Evolutionary conservation across 2,329 filamentous ascomycete species (phyloP), one percentile per base, ranked within the genome.

Genomic region (Xylariales sp.): DNA sequence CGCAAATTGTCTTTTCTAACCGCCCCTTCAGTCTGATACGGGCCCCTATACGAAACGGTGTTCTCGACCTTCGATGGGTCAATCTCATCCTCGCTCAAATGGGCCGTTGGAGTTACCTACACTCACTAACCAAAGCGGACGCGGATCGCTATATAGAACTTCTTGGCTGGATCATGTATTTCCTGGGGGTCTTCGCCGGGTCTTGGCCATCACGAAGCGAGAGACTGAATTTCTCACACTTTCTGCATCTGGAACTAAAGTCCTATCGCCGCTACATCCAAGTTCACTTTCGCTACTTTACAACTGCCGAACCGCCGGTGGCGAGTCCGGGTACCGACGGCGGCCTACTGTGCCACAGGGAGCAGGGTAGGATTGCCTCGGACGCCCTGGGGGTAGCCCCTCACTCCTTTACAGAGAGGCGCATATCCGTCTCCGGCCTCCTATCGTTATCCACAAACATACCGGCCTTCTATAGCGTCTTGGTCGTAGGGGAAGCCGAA

Each of bases 381-480:
- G 32, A 59, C 1, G 50, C 5, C 45, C 3, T 5, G 1, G n/a
- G 18, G 16, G 5, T 28, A 3, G 30, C 8, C 6, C 32, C 34
- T 50, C 14, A 28, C 12, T 30, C 16, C 30, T 49, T 59, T 10
- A 45, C 49, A 59, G 56, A 59, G 34, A 59, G 18, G 45, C 43
- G 56, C n/a, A 39, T 59, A 18, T 59, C 56, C 9, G 12, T 59
- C n/a, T 59, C 50, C 18, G 56, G 56, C 8, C 30, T 59, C 18
- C n/a, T 59, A 50, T 50, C 56, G 3, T 23, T 23, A 23, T 23
- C 23, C 23, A 23, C 23, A 23, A 23, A 23, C 23, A 23, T 23
- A 23, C 56, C 56, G 23, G 16, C 56, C 3, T 59, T 49, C n/a
- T 59, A 59, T 59, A 59, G 30, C n/a, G 43, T 59, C 3, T 12